Evolutionary conservation across 495 filamentous ascomycete species (phyloP), one percentile per base, ranked within the genome.

Genomic region (Filosporella fistucella): DNA sequence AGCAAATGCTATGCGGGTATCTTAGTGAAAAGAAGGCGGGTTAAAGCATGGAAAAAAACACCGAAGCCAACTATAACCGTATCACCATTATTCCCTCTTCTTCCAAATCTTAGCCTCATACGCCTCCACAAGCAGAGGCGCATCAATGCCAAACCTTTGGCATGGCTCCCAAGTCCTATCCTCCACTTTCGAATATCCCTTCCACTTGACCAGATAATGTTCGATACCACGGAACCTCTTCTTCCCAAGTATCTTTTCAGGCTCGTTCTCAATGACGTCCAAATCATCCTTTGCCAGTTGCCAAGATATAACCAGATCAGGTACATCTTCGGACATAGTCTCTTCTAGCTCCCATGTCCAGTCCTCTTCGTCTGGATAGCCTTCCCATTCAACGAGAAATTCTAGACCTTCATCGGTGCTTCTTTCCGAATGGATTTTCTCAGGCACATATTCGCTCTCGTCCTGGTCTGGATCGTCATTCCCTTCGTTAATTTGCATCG

Each of bases 141-240:
- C 44, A 44, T 54, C 51, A 10, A 20, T 35, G 1, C 14, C 16
- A 13, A 54, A 26, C 10, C 32, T 38, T 4, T 48, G 38, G 25
- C 37, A 47, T 9, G 38, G 51, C 17, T 54, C 51, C 51, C 51
- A 54, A 17, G 51, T 54, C n/a, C 39, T 47, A 22, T 54, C 51
- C 24, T 48, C 32, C 20, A 32, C 12, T 17, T 42, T 14, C 8
- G 28, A 14, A 29, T 46, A 54, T 13, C 45, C 37, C 24, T 54
- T 16, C 51, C 51, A 48, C n/a, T 48, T 42, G n/a, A 54, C 51
- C 2, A 47, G 24, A 18, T 48, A 54, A 39, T 47, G 38, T 17
- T 23, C 28, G 7, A 43, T 20, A 1, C 43, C 28, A n/a, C 39
- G 47, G 9, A 21, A 18, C 10, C 20, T 48, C 10, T 26, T 11